Base-by-base conservation (phyloP, 371 early-diverging fungal genomes). In the Saksenaea vasiformis region DNA sequence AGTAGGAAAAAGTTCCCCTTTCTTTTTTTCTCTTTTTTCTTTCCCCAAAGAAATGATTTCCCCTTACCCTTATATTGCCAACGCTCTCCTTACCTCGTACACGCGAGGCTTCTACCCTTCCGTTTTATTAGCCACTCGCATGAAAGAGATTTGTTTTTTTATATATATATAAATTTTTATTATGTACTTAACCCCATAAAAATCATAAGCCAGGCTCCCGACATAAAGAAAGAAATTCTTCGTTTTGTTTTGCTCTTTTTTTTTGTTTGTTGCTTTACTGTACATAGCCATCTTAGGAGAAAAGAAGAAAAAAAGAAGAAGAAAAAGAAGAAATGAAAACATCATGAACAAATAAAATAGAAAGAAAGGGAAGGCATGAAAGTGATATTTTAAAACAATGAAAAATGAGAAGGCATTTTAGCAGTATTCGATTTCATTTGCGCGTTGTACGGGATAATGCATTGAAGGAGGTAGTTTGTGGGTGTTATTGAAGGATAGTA, bases 41-140 rank as follows among this genome's bases (percentile, higher is more conserved):
- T 13, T 13, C 13, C 43, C 14, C 43, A 8, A 41, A n/a, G 19
- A 8, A 41, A 41, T 41, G 43, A 5, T 41, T 41, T 14, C 43
- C 19, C 43, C 43, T 41, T 17, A 17, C 19, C 11, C 43, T 14
- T 41, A 14, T 41, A 41, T 41, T 41, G 14, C 43, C 43, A 17
- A n/a, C 14, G 3, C 43, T 41, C 38, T 15, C 19, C n/a, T 41
- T 17, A 17, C n/a, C 19, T 41, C 19, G 1, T 47, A 47, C 51
- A 22, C 51, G 27, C 51, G 51, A 47, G 24, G 31, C 7, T 22
- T n/a, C n/a, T 47, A 47, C 2, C 51, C 51, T 47, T 22, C 8
- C 22, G 7, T 47, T 47, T 47, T 47, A 47, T 47, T 47, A 47
- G 51, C 51, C 51, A 47, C 51, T 47, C 22, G 51, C 22, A 47